Conservation (phyloP, 257 asterid species). For the Solanum commersonii region DNA sequence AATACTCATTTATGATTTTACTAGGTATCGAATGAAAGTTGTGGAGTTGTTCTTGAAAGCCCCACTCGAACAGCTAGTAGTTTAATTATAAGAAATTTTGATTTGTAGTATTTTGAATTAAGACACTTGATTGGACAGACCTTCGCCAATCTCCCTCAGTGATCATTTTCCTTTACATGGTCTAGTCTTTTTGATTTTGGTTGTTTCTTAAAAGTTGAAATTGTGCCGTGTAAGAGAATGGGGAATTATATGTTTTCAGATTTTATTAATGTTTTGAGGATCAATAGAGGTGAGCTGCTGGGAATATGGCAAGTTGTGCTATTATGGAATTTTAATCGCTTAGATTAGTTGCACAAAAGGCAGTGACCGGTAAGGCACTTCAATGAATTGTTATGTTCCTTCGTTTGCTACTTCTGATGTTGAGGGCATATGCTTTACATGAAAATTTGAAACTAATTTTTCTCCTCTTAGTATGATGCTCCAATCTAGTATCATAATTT, state of each 20-base stretch:
- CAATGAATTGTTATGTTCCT: not conserved
- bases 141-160: not conserved
- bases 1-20: not conserved
- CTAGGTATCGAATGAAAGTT: not conserved
- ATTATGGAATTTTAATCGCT: too few relatives aligned
- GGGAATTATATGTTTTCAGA: not conserved
- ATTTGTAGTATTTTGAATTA: not conserved
- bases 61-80: not conserved
- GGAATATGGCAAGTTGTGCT: not conserved
- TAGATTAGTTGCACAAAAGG: too few relatives aligned
- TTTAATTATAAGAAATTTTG: not conserved
- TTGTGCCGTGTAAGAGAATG: not conserved
- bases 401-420: not conserved
- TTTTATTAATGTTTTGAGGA: not conserved
- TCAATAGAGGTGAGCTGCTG: not conserved
- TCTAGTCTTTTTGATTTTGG: not conserved
- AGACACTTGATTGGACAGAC: not conserved
- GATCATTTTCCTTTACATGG: not conserved
- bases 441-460: not conserved
- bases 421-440: not conserved
- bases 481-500: not conserved
- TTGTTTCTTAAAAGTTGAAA: not conserved
- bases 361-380: too few relatives aligned
- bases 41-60: not conserved
- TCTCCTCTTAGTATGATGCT: not conserved